phyloP scores from a whole-genome alignment of 2,329 filamentous ascomycete genomes.

The Tolypocladium tundrense region DNA sequence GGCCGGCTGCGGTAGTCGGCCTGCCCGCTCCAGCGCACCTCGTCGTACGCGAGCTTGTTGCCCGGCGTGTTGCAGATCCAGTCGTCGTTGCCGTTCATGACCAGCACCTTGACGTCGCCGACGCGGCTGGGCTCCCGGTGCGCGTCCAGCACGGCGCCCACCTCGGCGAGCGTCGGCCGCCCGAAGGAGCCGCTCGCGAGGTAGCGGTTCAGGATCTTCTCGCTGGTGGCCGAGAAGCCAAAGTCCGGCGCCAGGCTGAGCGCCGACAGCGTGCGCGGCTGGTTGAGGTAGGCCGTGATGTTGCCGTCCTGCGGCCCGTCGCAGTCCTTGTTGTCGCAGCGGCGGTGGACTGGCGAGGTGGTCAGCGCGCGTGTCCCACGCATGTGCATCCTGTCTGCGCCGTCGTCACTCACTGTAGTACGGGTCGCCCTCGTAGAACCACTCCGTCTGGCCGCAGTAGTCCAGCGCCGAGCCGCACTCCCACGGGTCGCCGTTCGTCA shows the following conservation, averaged over 20 bases:
- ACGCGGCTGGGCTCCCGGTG: background rate
- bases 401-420: background rate
- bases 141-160: slow-evolving; percentile 1
- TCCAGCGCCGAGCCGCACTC: background rate
- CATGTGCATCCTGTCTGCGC: too few relatives aligned
- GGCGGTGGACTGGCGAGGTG: background rate
- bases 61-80: slow-evolving; percentile 11
- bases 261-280: background rate
- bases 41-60: slow-evolving; percentile 23
- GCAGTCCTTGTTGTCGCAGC: background rate
- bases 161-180: background rate
- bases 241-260: background rate
- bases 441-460: background rate
- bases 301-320: background rate
- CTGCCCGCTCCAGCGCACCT: slow-evolving; percentile 31
- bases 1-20: slow-evolving; percentile 25
- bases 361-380: too few relatives aligned
- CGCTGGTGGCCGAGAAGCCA: background rate
- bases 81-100: slow-evolving; percentile 7
- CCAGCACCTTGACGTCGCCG: background rate
- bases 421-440: background rate
- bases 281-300: background rate
- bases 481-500: background rate
- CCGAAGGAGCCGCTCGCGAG: background rate
- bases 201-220: background rate